Evolutionary conservation across 495 filamentous ascomycete species (phyloP).

Genomic region (Xylaria nigripes): DNA sequence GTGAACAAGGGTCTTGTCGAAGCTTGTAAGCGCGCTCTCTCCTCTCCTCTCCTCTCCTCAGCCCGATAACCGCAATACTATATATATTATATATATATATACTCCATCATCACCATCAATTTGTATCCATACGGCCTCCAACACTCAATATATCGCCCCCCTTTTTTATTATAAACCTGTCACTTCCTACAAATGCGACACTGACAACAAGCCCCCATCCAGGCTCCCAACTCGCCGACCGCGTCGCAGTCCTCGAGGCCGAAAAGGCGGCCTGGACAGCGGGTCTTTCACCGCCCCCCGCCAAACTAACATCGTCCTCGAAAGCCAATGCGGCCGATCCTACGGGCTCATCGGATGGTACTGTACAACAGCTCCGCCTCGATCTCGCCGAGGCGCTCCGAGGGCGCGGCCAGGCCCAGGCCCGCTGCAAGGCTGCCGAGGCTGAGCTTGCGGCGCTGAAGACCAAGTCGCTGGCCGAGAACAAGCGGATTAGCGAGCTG

Average conservation of each 20-base stretch:
- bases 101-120: too few relatives aligned
- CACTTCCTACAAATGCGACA: neutral
- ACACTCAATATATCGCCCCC: neutral
- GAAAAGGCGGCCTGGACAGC: conserved; percentile 30
- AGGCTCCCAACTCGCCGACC: conserved; percentile 67
- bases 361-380: conserved; percentile 45
- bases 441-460: conserved; percentile 54
- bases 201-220: conserved; percentile 11
- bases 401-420: conserved; percentile 56
- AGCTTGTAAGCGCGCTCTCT: conserved; percentile 35
- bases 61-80: neutral
- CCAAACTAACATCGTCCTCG: conserved; percentile 5
- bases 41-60: neutral
- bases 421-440: conserved; percentile 48
- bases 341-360: conserved; percentile 21
- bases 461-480: conserved; percentile 46
- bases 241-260: conserved; percentile 49
- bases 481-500: conserved; percentile 51
- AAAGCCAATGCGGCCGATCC: conserved; percentile 16
- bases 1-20: conserved; percentile 39
- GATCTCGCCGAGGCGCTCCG: conserved; percentile 71
- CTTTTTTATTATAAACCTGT: neutral
- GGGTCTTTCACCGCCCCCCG: conserved; percentile 3
- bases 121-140: neutral
- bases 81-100: too few relatives aligned